A percentile compares a stretch with the other conserved stretches of the same genome.
Evolutionary conservation across 2,329 filamentous ascomycete species (phyloP).

Genomic region (Talaromyces sp.): DNA sequence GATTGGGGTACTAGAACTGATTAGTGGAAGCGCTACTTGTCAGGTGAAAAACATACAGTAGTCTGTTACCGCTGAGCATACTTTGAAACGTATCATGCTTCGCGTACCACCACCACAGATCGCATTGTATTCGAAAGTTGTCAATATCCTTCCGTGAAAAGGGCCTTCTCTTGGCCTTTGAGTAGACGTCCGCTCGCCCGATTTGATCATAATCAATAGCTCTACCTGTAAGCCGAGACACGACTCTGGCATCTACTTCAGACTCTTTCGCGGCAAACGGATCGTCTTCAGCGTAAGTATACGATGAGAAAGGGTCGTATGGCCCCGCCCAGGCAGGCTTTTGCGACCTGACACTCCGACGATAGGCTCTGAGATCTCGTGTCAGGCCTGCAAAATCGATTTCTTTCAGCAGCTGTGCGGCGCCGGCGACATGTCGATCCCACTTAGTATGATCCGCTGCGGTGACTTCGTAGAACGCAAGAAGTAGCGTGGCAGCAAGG

Average conservation of each 20-base stretch:
- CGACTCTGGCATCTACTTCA: conserved; percentile 55
- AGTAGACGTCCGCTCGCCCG: conserved; percentile 42
- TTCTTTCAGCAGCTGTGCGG: conserved; percentile 75
- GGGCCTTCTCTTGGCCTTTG: conserved; percentile 27
- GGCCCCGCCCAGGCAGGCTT: conserved; percentile 29
- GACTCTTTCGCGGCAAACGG: conserved; percentile 42
- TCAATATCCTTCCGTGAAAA: conserved; percentile 63
- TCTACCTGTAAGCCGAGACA: conserved; percentile 57
- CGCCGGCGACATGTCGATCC: conserved; percentile 87
- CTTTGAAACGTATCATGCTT: conserved; percentile 94
- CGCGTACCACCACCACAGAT: conserved; percentile 93
- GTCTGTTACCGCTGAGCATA: conserved; percentile 75
- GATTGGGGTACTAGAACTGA: conserved; percentile 66
- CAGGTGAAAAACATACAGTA: conserved; percentile 64
- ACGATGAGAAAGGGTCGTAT: conserved; percentile 4
- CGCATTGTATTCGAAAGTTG: conserved; percentile 74
- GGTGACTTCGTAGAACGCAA: conserved; percentile 93
- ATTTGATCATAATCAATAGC: conserved; percentile 57
- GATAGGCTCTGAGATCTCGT: conserved; percentile 64
- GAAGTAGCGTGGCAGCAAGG: conserved; percentile 78
- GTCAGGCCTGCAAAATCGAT: conserved; percentile 75
- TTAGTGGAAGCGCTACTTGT: not conserved
- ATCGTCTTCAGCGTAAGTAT: conserved; percentile 36
- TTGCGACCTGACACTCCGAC: conserved; percentile 44
- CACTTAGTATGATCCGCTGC: conserved; percentile 92